phyloP scores from a whole-genome alignment of 768 basidiomycete genomes.

The Omphalotus guepiniiformis region DNA sequence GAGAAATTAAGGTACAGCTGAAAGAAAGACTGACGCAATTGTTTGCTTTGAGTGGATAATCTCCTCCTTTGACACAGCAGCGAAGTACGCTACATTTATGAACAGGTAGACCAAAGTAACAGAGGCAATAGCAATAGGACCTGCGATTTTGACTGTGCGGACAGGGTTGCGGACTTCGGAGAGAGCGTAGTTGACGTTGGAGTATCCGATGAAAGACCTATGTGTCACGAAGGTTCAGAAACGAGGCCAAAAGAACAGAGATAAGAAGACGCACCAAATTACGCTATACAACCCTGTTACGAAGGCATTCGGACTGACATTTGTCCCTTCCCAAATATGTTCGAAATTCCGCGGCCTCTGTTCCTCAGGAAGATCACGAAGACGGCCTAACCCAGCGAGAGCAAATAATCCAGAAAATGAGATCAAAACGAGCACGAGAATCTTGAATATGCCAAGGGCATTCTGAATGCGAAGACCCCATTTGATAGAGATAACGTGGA shows the following conservation, averaged over 20 bases:
- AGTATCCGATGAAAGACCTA: conserved; percentile 74
- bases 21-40: no score
- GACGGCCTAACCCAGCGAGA: conserved; percentile 20
- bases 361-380: not conserved
- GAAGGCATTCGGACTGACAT: conserved; percentile 27
- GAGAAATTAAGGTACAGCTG: no score
- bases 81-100: conserved; percentile 71
- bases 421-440: conserved; percentile 43
- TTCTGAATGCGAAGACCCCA: conserved; percentile 63
- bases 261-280: conserved; percentile 20
- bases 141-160: conserved; percentile 64
- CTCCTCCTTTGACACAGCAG: conserved; percentile 54
- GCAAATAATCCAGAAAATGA: conserved; percentile 46
- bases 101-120: conserved; percentile 59
- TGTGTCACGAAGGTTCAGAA: not conserved
- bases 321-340: not conserved
- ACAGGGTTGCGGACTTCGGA: conserved; percentile 69
- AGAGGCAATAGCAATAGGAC: conserved; percentile 56
- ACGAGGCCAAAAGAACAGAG: conserved; percentile 15
- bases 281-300: conserved; percentile 35
- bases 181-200: conserved; percentile 69
- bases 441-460: conserved; percentile 52
- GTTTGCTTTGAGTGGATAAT: not conserved
- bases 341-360: not conserved
- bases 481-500: conserved; percentile 32